phyloP scores from a whole-genome alignment of 257 asterid genomes.

The Solanum sitiens region DNA sequence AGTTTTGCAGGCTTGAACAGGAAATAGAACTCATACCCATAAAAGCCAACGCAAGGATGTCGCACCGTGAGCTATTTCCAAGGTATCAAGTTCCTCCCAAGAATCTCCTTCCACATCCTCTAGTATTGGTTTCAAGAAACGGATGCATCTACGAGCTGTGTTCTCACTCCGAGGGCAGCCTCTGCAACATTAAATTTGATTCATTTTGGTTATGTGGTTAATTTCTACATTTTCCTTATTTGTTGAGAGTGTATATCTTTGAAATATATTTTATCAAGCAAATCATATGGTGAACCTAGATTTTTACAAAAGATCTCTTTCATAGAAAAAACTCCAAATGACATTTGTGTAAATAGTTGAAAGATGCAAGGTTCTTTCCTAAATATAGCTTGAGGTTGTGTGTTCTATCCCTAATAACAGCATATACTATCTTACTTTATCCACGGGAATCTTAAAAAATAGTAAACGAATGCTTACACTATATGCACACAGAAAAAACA shows the following conservation, averaged over 20 bases:
- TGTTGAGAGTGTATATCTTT: background rate
- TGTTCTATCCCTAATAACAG: background rate
- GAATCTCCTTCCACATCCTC: slow-evolving; percentile 63
- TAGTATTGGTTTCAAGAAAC: slow-evolving; percentile 58
- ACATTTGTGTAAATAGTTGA: background rate
- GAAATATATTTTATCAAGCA: background rate
- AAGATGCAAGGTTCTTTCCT: background rate
- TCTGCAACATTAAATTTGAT: slow-evolving; percentile 72
- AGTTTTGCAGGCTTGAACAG: background rate
- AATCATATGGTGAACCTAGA: background rate
- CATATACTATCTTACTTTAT: background rate
- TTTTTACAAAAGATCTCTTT: background rate
- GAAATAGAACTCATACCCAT: slow-evolving; percentile 49
- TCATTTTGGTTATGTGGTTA: slow-evolving; percentile 42
- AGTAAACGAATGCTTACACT: background rate
- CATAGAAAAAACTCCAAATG: background rate
- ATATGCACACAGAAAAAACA: background rate
- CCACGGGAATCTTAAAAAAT: background rate
- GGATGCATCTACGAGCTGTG: slow-evolving; percentile 57
- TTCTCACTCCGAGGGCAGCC: slow-evolving; percentile 67
- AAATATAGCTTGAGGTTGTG: background rate
- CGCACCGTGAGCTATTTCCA: slow-evolving; percentile 46
- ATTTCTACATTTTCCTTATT: background rate
- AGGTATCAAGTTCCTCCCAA: slow-evolving; percentile 90
- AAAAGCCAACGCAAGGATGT: slow-evolving; percentile 88